Evolutionary conservation across 2,329 filamentous ascomycete species (phyloP).

Genomic region (Monilinia fructicola): DNA sequence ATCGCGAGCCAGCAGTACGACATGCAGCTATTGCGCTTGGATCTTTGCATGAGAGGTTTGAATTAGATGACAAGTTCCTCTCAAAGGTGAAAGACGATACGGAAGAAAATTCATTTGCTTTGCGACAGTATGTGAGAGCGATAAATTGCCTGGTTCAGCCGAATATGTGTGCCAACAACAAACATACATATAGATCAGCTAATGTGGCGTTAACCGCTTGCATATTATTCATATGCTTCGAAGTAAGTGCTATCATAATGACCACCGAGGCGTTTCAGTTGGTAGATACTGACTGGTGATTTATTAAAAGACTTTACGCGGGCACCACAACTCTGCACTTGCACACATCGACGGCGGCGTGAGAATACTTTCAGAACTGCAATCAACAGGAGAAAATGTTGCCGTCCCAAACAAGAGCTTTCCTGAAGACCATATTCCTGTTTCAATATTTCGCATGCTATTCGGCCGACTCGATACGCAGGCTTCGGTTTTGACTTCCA

Average conservation of each 20-base stretch:
- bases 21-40: slow-evolving; percentile 31
- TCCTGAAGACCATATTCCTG: slow-evolving; percentile 20
- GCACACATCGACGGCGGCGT: slow-evolving; percentile 29
- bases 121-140: slow-evolving; percentile 28
- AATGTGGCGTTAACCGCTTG: slow-evolving; percentile 30
- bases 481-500: slow-evolving; percentile 19
- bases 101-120: slow-evolving; percentile 26
- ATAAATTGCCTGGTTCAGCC: slow-evolving; percentile 31
- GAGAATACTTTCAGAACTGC: slow-evolving; percentile 28
- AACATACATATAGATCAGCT: slow-evolving; percentile 21
- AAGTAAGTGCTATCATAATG: slow-evolving; percentile 21
- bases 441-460: slow-evolving; percentile 25
- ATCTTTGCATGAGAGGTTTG: slow-evolving; percentile 29
- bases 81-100: neutral
- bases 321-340: slow-evolving; percentile 27
- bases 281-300: neutral
- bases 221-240: slow-evolving; percentile 32
- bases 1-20: slow-evolving; percentile 42
- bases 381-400: neutral
- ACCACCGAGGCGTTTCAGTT: neutral
- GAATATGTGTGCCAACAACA: slow-evolving; percentile 6
- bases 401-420: neutral
- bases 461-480: slow-evolving; percentile 28
- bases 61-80: slow-evolving; percentile 14
- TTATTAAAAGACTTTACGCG: slow-evolving; percentile 25